A percentile compares a stretch with the other conserved stretches of the same genome.
Conservation (phyloP, 2,329 filamentous ascomycete species). For the Aspergillus pseudotamarii region DNA sequence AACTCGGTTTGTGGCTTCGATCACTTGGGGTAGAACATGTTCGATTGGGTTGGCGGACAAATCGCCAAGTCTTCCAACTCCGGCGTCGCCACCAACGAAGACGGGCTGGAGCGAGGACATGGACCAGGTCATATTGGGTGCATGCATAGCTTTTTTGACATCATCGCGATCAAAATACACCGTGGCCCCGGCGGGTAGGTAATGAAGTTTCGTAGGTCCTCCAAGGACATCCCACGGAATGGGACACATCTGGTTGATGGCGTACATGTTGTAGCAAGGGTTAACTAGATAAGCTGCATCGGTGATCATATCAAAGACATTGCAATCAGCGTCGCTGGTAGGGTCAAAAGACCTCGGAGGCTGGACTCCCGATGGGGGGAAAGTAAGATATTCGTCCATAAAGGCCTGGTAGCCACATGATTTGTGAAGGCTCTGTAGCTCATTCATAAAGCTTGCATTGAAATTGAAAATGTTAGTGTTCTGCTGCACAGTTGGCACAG, state of each 20-base stretch:
- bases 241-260: conserved; percentile 73
- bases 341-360: conserved; percentile 61
- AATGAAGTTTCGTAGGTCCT: conserved; percentile 57
- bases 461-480: conserved; percentile 50
- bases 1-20: conserved; percentile 65
- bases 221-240: conserved; percentile 69
- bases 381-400: conserved; percentile 60
- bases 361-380: conserved; percentile 42
- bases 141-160: conserved; percentile 70
- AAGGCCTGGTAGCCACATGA: conserved; percentile 51
- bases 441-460: conserved; percentile 45
- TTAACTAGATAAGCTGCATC: conserved; percentile 61
- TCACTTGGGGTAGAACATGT: conserved; percentile 48
- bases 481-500: conserved; percentile 46
- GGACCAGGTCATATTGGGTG: conserved; percentile 38
- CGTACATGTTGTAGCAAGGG: conserved; percentile 80
- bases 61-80: conserved; percentile 39
- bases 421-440: conserved; percentile 45
- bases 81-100: conserved; percentile 47
- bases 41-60: conserved; percentile 56
- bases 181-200: conserved; percentile 62
- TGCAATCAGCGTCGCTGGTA: conserved; percentile 54
- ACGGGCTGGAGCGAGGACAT: conserved; percentile 44
- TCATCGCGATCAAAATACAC: conserved; percentile 73
- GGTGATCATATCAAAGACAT: conserved; percentile 60